phyloP scores from a whole-genome alignment of 371 early-diverging fungal species.

The Parasitella parasitica region DNA sequence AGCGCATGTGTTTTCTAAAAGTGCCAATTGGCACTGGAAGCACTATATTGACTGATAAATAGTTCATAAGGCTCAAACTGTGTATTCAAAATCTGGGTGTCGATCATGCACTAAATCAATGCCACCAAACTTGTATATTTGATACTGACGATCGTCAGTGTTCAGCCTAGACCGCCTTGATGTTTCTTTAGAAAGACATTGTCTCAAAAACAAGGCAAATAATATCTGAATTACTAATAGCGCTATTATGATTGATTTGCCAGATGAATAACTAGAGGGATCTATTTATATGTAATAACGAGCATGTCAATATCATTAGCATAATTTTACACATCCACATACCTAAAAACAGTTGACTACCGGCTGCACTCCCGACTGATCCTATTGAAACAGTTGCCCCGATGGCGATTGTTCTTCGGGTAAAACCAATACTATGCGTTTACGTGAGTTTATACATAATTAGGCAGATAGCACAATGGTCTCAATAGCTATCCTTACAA shows the following conservation, averaged over 20 bases:
- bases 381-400: slow-evolving; percentile 43
- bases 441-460: not conserved
- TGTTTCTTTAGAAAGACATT: slow-evolving; percentile 29
- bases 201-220: slow-evolving; percentile 23
- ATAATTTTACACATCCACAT: not conserved
- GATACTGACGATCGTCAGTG: slow-evolving; percentile 24
- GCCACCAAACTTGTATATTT: slow-evolving; percentile 35
- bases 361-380: slow-evolving; percentile 39
- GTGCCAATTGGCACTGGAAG: too few relatives aligned
- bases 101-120: slow-evolving; percentile 44
- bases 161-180: slow-evolving; percentile 23
- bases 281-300: too few relatives aligned
- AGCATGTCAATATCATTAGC: too few relatives aligned
- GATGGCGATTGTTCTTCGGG: slow-evolving; percentile 41
- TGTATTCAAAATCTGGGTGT: slow-evolving; percentile 45
- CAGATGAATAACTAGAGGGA: not conserved
- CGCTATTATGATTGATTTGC: slow-evolving; percentile 18
- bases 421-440: slow-evolving; percentile 30
- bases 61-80: too few relatives aligned
- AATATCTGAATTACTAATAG: slow-evolving; percentile 29
- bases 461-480: not conserved
- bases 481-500: slow-evolving; percentile 24
- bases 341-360: slow-evolving; percentile 41
- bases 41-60: too few relatives aligned
- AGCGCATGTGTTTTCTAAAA: too few relatives aligned